Evolutionary conservation across 2,329 filamentous ascomycete genomes (phyloP).

Genomic region (Epichloe sibirici): DNA sequence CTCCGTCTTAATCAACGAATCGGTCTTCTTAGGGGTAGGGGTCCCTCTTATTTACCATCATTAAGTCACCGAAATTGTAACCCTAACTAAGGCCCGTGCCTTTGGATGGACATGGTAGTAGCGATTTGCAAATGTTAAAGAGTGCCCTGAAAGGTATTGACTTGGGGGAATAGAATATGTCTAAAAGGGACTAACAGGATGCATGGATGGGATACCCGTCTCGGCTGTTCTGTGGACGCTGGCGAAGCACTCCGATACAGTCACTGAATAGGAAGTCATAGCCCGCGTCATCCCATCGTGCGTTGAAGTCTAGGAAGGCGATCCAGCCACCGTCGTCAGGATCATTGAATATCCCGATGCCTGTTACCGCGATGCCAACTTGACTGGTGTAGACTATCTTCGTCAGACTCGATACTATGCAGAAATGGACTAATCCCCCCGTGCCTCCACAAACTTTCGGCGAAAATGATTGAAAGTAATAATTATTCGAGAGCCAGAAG

Average conservation of each 20-base stretch:
- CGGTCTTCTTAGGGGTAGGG: conserved; percentile 6
- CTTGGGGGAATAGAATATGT: conserved; percentile 2
- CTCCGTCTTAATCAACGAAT: conserved; percentile 1
- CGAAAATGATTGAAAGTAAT: too few relatives aligned
- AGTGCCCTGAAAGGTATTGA: conserved; percentile 4
- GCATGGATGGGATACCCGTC: conserved; percentile 9
- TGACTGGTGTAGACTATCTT: conserved; percentile 6
- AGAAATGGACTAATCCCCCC: too few relatives aligned
- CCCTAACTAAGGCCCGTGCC: conserved; percentile 3
- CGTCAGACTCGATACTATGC: not conserved
- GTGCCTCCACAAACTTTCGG: too few relatives aligned
- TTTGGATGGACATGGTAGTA: conserved; percentile 4
- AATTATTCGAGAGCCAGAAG: too few relatives aligned
- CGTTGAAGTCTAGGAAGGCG: conserved; percentile 5
- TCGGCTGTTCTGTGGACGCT: conserved; percentile 4
- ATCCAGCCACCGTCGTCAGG: not conserved
- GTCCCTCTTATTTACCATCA: conserved; percentile 2
- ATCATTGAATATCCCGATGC: conserved; percentile 4
- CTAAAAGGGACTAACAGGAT: conserved; percentile 8
- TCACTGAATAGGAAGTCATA: not conserved
- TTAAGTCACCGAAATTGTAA: conserved; percentile 4
- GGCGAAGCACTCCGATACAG: conserved; percentile 1
- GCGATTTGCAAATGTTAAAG: conserved; percentile 5
- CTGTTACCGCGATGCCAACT: conserved; percentile 4
- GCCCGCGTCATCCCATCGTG: conserved; percentile 6